These are phyloP conservation scores for Phytophthora pistaciae DNA, from an alignment of 352 stramenopile genomes.

Conservation along the genomic window DNA sequence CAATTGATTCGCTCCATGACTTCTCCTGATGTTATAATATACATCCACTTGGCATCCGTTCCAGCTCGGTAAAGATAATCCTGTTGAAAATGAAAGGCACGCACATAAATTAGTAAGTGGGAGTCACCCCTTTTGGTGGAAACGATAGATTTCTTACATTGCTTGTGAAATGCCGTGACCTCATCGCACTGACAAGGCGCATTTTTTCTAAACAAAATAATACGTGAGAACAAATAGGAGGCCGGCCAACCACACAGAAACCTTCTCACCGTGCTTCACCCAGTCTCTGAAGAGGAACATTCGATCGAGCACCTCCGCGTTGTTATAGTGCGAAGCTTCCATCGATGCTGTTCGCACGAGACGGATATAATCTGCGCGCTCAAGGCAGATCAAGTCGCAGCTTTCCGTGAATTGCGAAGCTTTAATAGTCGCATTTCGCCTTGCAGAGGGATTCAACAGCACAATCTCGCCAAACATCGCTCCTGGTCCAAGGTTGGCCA, in stretches of 20 bases:
- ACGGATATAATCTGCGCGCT: conserved; percentile 77
- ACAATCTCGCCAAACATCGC: conserved; percentile 85
- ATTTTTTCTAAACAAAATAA: conserved; percentile 64
- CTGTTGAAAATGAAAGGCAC: conserved; percentile 22
- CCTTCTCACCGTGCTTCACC: conserved; percentile 64
- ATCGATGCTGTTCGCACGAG: conserved; percentile 79
- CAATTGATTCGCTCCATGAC: conserved; percentile 77
- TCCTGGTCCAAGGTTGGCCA: conserved; percentile 70
- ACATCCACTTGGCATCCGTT: conserved; percentile 78
- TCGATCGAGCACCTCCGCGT: conserved; percentile 78
- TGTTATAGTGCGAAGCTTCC: conserved; percentile 84
- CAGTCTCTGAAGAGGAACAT: conserved; percentile 80
- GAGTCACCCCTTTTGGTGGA: background rate
- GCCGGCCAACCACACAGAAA: too few species aligned
- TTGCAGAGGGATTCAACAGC: conserved; percentile 69
- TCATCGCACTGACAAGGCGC: conserved; percentile 73
- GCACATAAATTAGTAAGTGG: background rate
- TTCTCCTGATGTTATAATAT: conserved; percentile 73
- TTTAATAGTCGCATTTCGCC: conserved; percentile 76
- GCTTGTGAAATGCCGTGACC: conserved; percentile 66
- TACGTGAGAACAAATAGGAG: too few species aligned
- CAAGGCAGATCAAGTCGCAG: conserved; percentile 78
- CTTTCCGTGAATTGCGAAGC: conserved; percentile 69
- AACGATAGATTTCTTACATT: conserved; percentile 47
- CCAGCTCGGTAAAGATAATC: conserved; percentile 78